Conservation (phyloP, 2,329 filamentous ascomycete species). For the Aspergillus felis region DNA sequence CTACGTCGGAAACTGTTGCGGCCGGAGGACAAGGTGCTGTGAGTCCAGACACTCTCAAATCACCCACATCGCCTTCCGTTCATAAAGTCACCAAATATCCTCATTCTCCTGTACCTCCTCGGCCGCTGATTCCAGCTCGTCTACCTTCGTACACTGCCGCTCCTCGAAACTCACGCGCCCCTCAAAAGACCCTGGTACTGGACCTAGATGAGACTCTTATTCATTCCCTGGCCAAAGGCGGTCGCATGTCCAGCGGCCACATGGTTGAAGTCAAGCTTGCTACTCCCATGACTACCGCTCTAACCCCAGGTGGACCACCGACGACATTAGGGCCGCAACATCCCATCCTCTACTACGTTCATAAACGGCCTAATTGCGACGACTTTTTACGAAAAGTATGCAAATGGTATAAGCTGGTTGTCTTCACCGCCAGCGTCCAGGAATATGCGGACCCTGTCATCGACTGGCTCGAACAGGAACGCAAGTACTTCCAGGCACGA, state of each 20-base stretch:
- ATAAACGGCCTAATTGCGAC: conserved; percentile 95
- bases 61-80: conserved; percentile 76
- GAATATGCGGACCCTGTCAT: conserved; percentile 99
- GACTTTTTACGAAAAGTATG: conserved; percentile 91
- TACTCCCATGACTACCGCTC: conserved; percentile 36
- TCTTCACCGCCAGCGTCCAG: conserved; percentile 96
- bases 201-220: conserved; percentile 97
- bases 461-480: conserved; percentile 94
- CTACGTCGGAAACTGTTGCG: conserved; percentile 21
- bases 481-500: conserved; percentile 89
- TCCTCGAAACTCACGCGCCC: conserved; percentile 42
- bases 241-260: conserved; percentile 91
- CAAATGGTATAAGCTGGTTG: conserved; percentile 97
- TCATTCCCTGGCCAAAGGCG: conserved; percentile 95
- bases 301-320: conserved; percentile 52
- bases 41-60: conserved; percentile 79
- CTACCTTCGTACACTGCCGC: conserved; percentile 77
- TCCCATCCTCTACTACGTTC: conserved; percentile 96
- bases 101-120: conserved; percentile 79
- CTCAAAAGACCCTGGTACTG: conserved; percentile 89
- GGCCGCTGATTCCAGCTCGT: conserved; percentile 81
- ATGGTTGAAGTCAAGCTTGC: conserved; percentile 94
- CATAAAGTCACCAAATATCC: conserved; percentile 80
- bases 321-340: conserved; percentile 76
- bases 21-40: conserved; percentile 45